phyloP scores from a whole-genome alignment of 169 alveolate species.

The Plasmodium cynomolgi region DNA sequence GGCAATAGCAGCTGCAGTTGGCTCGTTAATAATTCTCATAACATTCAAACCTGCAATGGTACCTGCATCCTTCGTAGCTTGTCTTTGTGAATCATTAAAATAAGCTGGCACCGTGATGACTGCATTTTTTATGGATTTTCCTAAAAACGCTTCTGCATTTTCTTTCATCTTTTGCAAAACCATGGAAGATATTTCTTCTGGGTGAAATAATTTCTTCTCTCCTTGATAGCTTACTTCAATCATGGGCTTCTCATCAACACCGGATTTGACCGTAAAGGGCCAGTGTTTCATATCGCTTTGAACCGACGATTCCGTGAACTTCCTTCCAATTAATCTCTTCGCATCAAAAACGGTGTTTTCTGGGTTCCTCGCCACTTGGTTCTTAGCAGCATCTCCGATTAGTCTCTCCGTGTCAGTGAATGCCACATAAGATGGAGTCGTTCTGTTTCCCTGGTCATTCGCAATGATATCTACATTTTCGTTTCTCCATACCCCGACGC shows the following conservation, averaged over 20 bases:
- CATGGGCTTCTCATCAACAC: conserved; percentile 91
- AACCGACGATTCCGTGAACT: conserved; percentile 92
- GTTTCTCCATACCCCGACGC: conserved; percentile 96
- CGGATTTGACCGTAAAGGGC: conserved; percentile 95
- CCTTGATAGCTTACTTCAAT: conserved; percentile 92
- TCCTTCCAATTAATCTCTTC: conserved; percentile 97
- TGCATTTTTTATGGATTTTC: conserved; percentile 95
- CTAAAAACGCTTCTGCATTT: conserved; percentile 96
- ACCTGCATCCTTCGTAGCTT: conserved; percentile 99
- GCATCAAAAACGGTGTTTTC: conserved; percentile 97
- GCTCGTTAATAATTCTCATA: conserved; percentile 97
- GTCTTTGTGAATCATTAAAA: conserved; percentile 98
- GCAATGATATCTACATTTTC: conserved; percentile 97
- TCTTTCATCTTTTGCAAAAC: conserved; percentile 97
- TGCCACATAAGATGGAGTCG: conserved; percentile 99
- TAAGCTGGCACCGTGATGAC: conserved; percentile 99
- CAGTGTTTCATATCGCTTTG: conserved; percentile 94
- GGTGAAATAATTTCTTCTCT: conserved; percentile 92
- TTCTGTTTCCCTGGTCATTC: conserved; percentile 98
- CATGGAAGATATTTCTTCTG: conserved; percentile 97
- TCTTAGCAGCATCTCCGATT: conserved; percentile 98
- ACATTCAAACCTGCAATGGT: conserved; percentile 99
- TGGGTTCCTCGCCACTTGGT: conserved; percentile 96
- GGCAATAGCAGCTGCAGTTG: conserved; percentile 99
- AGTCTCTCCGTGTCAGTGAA: conserved; percentile 98